Percentiles rank a stretch among this genome's conserved stretches.
phyloP scores from a whole-genome alignment of 805 yeast species.

The Candida insectorum region DNA sequence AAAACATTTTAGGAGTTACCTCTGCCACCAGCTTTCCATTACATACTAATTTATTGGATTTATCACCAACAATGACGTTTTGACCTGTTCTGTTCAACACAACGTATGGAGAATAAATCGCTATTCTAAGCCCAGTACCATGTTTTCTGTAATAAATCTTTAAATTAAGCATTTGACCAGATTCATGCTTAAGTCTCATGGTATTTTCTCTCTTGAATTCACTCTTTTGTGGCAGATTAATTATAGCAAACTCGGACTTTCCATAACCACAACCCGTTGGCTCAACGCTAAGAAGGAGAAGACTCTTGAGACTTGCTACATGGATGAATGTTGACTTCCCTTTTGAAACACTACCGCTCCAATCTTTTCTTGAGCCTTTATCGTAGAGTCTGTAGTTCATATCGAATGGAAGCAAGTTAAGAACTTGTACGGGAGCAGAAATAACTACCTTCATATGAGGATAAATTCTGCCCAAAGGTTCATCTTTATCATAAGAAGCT shows the following conservation, averaged over 20 bases:
- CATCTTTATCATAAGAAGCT: constrained; percentile 60
- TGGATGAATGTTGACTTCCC: constrained; percentile 76
- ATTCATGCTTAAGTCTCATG: constrained; percentile 51
- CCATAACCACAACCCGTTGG: constrained; percentile 61
- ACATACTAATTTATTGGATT: constrained; percentile 48
- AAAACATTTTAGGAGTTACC: constrained; percentile 71
- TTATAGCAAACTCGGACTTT: constrained; percentile 71
- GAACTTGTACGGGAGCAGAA: constrained; percentile 83
- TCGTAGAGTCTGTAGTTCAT: constrained; percentile 73
- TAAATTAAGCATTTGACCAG: constrained; percentile 66
- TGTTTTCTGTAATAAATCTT: constrained; percentile 58
- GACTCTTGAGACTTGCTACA: constrained; percentile 69
- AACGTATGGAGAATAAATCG: constrained; percentile 81
- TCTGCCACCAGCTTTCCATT: constrained; percentile 30
- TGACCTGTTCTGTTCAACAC: constrained; percentile 77
- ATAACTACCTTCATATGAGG: constrained; percentile 79
- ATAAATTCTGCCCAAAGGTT: constrained; percentile 68
- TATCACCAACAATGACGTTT: constrained; percentile 55
- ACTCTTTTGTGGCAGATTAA: constrained; percentile 54
- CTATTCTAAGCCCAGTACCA: constrained; percentile 58
- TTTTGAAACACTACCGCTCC: constrained; percentile 57
- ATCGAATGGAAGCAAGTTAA: constrained; percentile 82
- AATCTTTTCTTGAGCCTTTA: constrained; percentile 63
- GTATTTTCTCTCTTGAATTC: constrained; percentile 55
- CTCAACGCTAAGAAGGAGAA: constrained; percentile 66